Evolutionary conservation across 192 early-diverging fungal species (phyloP), one percentile per base, ranked within the genome.

Genomic region (Coemansia guatemalensis): DNA sequence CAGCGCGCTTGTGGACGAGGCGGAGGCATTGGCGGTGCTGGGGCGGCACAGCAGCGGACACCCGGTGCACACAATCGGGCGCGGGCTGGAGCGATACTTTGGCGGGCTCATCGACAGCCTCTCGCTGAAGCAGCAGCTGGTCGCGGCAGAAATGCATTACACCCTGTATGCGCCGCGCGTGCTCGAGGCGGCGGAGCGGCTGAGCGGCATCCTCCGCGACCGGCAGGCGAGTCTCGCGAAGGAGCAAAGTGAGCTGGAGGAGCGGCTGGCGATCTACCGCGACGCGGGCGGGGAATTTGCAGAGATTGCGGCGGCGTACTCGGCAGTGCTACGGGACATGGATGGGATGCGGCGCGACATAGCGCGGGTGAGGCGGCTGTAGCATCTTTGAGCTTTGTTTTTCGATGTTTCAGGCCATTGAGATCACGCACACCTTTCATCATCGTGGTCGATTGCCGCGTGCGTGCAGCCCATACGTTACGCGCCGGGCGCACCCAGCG

Each of bases 71-170:
- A 64, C 60, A 24, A 65, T 67, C 0, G 77, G 71, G 2, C 54
- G 53, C 14, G 77, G 67, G 24, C 68, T 79, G 3, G 77, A 79
- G 32, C 55, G 60, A 20, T 79, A 79, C 65, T 79, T 79, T 79
- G 77, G 71, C 56, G 71, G 77, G 17, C 69, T 79, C 11, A 79
- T 79, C 29, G 61, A 69, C 53, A 79, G 77, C 26, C 68, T 79
- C 5, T 59, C 64, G 27, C 77, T 79, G 23, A 79, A 79, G 62
- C 65, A 74, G 48, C 59, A 62, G 41, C 66, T 79, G 25, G 47
- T 61, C 49, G 64, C 64, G 0, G 71, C 64, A 12, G 77, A 79
- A n/a, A 79, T 79, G 77, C 56, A 70, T 65, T 58, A 53, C 27
- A 61, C 67, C 11, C 62, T 79, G 53, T 79, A 79, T 52, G 44